Conservation (phyloP, 768 basidiomycete genomes). For the Amanita brunnescens region DNA sequence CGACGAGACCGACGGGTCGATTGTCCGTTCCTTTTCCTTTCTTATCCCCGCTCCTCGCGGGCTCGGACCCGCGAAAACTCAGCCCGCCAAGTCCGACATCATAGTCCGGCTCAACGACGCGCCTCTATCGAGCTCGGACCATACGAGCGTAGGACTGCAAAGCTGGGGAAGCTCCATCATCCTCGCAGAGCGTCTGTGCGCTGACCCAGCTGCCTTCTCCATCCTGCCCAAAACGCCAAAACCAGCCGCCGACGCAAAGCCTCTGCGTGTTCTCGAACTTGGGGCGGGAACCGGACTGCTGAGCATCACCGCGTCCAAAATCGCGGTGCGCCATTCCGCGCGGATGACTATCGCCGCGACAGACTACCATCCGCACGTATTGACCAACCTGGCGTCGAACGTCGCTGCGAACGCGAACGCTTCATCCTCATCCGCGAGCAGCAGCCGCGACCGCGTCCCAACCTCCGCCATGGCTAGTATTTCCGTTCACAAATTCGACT, state of each 20-base stretch:
- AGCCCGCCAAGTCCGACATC: slow-evolving; percentile 21
- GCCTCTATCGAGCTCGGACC: slow-evolving; percentile 51
- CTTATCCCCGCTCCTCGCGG: slow-evolving; percentile 14
- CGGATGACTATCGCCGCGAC: slow-evolving; percentile 47
- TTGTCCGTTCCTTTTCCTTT: slow-evolving; percentile 50
- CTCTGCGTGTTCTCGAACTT: slow-evolving; percentile 60
- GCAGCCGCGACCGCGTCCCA: neutral
- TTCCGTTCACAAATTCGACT: slow-evolving; percentile 49
- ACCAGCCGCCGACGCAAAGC: neutral
- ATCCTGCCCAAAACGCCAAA: slow-evolving; percentile 13
- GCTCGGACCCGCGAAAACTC: too few species aligned
- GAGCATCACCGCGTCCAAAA: slow-evolving; percentile 54
- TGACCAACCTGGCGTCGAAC: slow-evolving; percentile 58
- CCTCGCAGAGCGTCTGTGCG: slow-evolving; percentile 55
- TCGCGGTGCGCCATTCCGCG: slow-evolving; percentile 17
- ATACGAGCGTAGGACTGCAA: slow-evolving; percentile 76
- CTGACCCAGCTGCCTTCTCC: slow-evolving; percentile 27
- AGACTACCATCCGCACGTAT: slow-evolving; percentile 72
- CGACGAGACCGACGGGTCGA: slow-evolving; percentile 28
- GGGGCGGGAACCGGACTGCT: slow-evolving; percentile 81
- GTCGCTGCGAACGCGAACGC: slow-evolving; percentile 39
- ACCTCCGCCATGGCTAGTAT: neutral
- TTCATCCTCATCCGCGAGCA: too few species aligned
- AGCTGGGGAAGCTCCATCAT: slow-evolving; percentile 79
- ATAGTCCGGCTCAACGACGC: slow-evolving; percentile 62